Base-by-base conservation (phyloP, 2,329 filamentous ascomycete species). In the Chaetothyriales sp. region DNA sequence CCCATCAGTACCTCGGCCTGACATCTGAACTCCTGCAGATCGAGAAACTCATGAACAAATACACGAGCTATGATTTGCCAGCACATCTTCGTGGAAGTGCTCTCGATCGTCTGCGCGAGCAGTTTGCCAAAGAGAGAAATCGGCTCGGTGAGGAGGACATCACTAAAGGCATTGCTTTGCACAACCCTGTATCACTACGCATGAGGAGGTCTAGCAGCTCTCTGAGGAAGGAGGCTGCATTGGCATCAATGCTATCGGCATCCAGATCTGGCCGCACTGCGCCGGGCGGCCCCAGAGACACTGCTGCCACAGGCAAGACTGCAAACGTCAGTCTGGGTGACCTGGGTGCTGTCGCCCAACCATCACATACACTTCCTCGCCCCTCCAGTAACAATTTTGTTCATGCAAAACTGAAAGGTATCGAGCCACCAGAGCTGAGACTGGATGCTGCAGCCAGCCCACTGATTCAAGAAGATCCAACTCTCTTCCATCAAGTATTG, bases 41-140 rank as follows among this genome's bases (percentile, higher is more conserved):
- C 0, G 92, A 98, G 65, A 87, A 86, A 65, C 83, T 87, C 57
- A 95, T 98, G 85, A 85, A 92, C 65, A 86, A 86, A 59, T 95
- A 89, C 65, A 95, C 90, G 0, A 84, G 82, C 18, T 92, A 89
- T 62, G 89, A 97, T 63, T 73, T 98, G 45, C 92, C 94, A 0
- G 95, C 95, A 60, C 84, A 92, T 54, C 73, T 98, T 6, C 82
- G 89, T 28, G 92, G 92, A 4, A 80, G 86, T 53, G 86, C 90
- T 0, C 65, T 98, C 40, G 80, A 85, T 56, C 77, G 90, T 18
- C 70, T 98, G 18, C 97, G 97, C 65, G 87, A 94, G 59, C 98
- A 97, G 63, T 98, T 98, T 62, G 79, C 77, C 37, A 78, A 81
- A 15, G 92, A 98, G 63, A 79, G 84, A 58, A 89, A 95, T 62